Evolutionary conservation across 768 basidiomycete genomes (phyloP), one percentile per base, ranked within the genome.

Genomic region (Lactifluus piperatus): DNA sequence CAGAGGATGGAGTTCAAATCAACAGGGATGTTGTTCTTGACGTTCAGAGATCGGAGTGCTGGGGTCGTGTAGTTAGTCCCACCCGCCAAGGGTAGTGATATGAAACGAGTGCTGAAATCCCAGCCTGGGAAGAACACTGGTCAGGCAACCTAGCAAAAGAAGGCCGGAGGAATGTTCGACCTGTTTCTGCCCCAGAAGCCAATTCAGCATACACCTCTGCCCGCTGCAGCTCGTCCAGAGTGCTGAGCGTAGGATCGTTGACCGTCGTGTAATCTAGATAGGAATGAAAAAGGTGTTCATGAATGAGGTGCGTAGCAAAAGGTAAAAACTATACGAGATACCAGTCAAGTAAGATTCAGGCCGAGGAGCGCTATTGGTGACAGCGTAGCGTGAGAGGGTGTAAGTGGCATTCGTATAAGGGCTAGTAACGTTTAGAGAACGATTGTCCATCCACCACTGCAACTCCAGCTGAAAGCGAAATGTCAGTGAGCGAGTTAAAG

Each of bases 1-100:
- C 91, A 91, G 11, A 95, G 77, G 48, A 97, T 86, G 62, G 86
- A 85, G 69, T 95, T 95, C 49, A 97, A 74, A 70, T 87, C 85
- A 22, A 94, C 76, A 0, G 88, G 85, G 55, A 94, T 73, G 13
- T 79, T 80, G 51, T 79, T 82, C 65, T 79, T 78, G 44, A 92
- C 78, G 65, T 92, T 87, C 59, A 94, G 71, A 14, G 82, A 79
- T 16, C 86, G 78, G 44, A 95, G 74, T 3, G 83, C 81, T 10
- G 80, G 78, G 37, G 74, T 79, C 20, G 69, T 76, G 62, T 78
- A 71, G 57, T 74, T 71, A 18, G 68, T 60, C 43, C 77, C 75
- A 27, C 73, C 71, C 16, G 72, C 67, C 18, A 74, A 54, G 1
- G 80, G 79, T 50, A 74, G 59, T 39, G 72, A 72, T 51, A 72